A percentile compares a stretch with the other conserved stretches of the same genome.
phyloP scores from a whole-genome alignment of 768 basidiomycete species.

The Rhodosporidiobolus sp. region DNA sequence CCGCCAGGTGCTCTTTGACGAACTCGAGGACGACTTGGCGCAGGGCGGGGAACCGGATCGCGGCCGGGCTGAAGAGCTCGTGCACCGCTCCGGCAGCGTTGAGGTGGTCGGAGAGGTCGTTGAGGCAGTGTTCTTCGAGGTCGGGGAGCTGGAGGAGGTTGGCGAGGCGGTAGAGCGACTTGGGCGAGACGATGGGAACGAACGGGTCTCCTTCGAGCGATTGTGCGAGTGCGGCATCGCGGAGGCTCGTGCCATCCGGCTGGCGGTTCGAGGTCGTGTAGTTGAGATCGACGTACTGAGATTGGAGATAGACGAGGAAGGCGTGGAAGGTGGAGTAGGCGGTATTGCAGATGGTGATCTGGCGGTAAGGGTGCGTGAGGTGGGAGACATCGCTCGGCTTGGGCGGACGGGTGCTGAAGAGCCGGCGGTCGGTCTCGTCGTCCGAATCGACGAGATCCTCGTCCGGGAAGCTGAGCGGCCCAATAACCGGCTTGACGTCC shows the following conservation, averaged over 20 bases:
- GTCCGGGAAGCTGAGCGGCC: too few relatives aligned
- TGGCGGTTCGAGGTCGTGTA: too few relatives aligned
- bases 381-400: too few relatives aligned
- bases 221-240: too few relatives aligned
- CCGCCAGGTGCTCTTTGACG: not conserved
- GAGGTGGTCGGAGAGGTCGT: too few relatives aligned
- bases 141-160: not conserved
- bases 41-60: not conserved
- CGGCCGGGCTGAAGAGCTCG: not conserved
- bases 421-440: too few relatives aligned
- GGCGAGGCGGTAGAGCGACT: not conserved
- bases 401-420: not conserved
- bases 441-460: too few relatives aligned
- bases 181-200: not conserved
- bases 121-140: too few relatives aligned
- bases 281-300: not conserved
- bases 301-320: slow-evolving; percentile 66
- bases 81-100: not conserved
- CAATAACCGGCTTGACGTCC: too few relatives aligned
- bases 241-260: too few relatives aligned
- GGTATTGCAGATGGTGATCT: slow-evolving; percentile 71
- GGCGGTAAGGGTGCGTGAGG: not conserved
- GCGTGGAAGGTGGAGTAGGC: slow-evolving; percentile 82
- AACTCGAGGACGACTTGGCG: not conserved
- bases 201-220: not conserved